Conservation (phyloP, 176 grass and related monocot species). For the Chloris gayana region DNA sequence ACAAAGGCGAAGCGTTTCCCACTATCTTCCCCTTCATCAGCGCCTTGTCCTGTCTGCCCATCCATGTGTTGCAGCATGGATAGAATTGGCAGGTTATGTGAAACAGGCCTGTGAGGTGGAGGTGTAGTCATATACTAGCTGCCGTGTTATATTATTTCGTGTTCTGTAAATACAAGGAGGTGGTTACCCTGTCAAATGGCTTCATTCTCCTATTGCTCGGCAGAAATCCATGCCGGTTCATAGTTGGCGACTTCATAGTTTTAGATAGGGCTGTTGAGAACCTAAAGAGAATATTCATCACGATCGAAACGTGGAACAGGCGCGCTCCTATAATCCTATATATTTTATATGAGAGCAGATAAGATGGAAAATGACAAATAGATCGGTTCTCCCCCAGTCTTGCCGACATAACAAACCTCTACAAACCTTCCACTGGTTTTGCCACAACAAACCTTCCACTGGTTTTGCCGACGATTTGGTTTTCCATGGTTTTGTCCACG, state of each 20-base stretch:
- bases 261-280: neutral
- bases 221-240: neutral
- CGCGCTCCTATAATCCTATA: too few species aligned
- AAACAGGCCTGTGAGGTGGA: neutral
- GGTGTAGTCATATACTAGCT: neutral
- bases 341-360: too few species aligned
- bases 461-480: neutral
- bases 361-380: neutral
- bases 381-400: neutral
- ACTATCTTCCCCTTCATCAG: neutral
- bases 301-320: neutral
- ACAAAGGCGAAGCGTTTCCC: neutral
- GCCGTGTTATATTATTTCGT: conserved; percentile 1
- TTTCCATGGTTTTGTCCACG: neutral
- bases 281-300: neutral
- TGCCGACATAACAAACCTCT: neutral
- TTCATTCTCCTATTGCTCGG: conserved; percentile 5
- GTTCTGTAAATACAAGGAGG: conserved; percentile 22
- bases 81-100: neutral
- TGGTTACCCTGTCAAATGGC: neutral
- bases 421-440: too few species aligned
- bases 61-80: conserved; percentile 4
- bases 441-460: neutral
- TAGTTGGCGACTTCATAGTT: too few species aligned
- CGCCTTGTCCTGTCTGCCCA: neutral